These are phyloP conservation scores for Pythium apleroticum DNA, from an alignment of 352 stramenopile genomes.

Conservation along the genomic window DNA sequence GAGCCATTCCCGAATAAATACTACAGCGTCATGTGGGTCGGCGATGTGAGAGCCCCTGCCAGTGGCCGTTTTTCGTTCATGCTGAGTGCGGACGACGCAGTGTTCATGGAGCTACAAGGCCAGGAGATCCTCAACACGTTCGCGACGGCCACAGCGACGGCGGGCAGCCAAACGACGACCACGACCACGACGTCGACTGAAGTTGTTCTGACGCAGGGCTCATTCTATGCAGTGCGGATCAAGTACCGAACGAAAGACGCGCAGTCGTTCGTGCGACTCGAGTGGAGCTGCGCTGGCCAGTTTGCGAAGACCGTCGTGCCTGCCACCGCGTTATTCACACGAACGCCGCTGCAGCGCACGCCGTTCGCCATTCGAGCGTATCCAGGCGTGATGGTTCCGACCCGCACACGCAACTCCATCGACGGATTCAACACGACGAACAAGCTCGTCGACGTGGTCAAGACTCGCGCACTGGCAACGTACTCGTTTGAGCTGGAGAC, in stretches of 20 bases:
- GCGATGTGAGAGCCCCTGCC: slow-evolving; percentile 45
- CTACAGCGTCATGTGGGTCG: slow-evolving; percentile 72
- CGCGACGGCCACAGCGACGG: slow-evolving; percentile 11
- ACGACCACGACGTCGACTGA: slow-evolving; percentile 3
- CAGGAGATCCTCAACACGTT: slow-evolving; percentile 63
- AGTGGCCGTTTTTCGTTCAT: slow-evolving; percentile 81
- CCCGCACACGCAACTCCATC: slow-evolving; percentile 58
- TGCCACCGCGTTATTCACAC: slow-evolving; percentile 38
- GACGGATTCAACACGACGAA: slow-evolving; percentile 46
- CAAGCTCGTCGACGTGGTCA: slow-evolving; percentile 30
- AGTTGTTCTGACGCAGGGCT: slow-evolving; percentile 28
- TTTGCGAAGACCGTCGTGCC: slow-evolving; percentile 32
- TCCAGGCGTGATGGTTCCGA: slow-evolving; percentile 65
- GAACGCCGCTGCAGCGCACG: slow-evolving; percentile 41
- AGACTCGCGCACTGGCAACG: slow-evolving; percentile 39
- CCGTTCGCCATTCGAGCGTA: slow-evolving; percentile 72
- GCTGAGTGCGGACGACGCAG: slow-evolving; percentile 78
- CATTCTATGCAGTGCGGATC: slow-evolving; percentile 82
- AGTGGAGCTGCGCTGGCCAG: slow-evolving; percentile 63
- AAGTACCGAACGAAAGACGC: slow-evolving; percentile 83
- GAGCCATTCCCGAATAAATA: slow-evolving; percentile 74
- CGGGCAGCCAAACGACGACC: slow-evolving; percentile 8
- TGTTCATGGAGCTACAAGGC: slow-evolving; percentile 73
- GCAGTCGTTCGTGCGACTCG: slow-evolving; percentile 79
- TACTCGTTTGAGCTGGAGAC: slow-evolving; percentile 82